Conservation (phyloP, 164 flowering plant genomes). For the Kingdonia uniflora region DNA sequence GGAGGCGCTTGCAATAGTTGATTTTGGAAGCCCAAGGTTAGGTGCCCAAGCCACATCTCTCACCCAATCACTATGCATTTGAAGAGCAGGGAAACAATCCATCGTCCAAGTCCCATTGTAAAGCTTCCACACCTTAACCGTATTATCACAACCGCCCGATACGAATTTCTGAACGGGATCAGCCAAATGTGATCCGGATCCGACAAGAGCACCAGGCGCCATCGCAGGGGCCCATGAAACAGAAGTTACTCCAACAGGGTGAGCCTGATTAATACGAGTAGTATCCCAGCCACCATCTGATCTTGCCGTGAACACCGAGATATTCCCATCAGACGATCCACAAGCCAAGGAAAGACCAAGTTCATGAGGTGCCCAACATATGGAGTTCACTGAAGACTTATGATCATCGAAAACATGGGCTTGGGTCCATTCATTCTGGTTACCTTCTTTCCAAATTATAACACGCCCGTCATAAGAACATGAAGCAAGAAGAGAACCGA, state of each 20-base stretch:
- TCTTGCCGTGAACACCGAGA: conserved; percentile 36
- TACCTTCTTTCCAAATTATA: conserved; percentile 36
- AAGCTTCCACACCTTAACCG: conserved; percentile 46
- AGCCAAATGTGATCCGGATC: conserved; percentile 17
- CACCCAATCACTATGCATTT: conserved; percentile 44
- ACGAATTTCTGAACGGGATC: conserved; percentile 39
- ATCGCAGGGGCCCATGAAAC: conserved; percentile 46
- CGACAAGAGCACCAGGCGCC: conserved; percentile 38
- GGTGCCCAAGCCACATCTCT: conserved; percentile 57
- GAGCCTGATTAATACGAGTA: conserved; percentile 35
- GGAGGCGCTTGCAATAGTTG: conserved; percentile 45
- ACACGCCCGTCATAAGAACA: conserved; percentile 39
- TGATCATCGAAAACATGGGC: conserved; percentile 39
- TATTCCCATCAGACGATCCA: conserved; percentile 47
- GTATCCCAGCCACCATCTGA: conserved; percentile 44
- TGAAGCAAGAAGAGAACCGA: conserved; percentile 31
- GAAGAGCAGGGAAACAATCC: conserved; percentile 53
- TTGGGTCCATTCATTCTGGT: conserved; percentile 32
- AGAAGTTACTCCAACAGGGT: conserved; percentile 47
- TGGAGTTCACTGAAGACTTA: conserved; percentile 40
- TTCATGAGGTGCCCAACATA: conserved; percentile 49
- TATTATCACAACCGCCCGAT: conserved; percentile 46
- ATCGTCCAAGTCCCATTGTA: conserved; percentile 38
- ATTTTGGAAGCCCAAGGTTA: conserved; percentile 47
- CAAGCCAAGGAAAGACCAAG: conserved; percentile 42